Evolutionary conservation across 805 yeast genomes (phyloP).

Genomic region (Candida qinlingensis): DNA sequence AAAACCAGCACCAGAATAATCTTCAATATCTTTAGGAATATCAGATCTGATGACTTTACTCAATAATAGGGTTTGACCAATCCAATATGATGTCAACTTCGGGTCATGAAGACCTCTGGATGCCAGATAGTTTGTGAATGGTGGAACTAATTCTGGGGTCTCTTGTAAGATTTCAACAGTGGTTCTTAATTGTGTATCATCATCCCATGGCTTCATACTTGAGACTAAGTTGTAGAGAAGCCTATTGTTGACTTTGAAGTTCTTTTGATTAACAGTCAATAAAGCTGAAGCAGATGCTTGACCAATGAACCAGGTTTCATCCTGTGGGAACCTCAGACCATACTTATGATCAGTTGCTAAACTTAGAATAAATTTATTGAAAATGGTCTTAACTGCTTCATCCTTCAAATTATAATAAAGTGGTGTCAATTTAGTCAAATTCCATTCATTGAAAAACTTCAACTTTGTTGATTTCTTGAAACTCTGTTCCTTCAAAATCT

Average conservation of each 20-base stretch:
- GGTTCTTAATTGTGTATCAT: constrained; percentile 53
- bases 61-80: constrained; percentile 62
- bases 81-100: constrained; percentile 73
- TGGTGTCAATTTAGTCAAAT: constrained; percentile 51
- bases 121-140: constrained; percentile 55
- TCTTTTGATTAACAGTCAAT: constrained; percentile 42
- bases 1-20: constrained; percentile 19
- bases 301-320: constrained; percentile 45
- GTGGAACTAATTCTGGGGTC: constrained; percentile 68
- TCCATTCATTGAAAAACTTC: constrained; percentile 73
- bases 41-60: constrained; percentile 54
- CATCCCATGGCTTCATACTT: constrained; percentile 77
- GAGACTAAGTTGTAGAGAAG: constrained; percentile 57
- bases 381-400: constrained; percentile 31
- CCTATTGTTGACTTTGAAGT: constrained; percentile 62
- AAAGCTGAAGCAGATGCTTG: constrained; percentile 21
- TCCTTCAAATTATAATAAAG: constrained; percentile 38
- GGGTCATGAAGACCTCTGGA: constrained; percentile 77
- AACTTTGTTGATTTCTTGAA: constrained; percentile 68
- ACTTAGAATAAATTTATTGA: constrained; percentile 42
- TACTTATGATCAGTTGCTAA: constrained; percentile 43
- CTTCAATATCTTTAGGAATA: constrained; percentile 38
- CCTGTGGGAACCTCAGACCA: constrained; percentile 43
- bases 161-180: constrained; percentile 43
- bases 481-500: constrained; percentile 51